Base-by-base conservation (phyloP, 306 rosid genomes). In the Cucurbita ficifolia region DNA sequence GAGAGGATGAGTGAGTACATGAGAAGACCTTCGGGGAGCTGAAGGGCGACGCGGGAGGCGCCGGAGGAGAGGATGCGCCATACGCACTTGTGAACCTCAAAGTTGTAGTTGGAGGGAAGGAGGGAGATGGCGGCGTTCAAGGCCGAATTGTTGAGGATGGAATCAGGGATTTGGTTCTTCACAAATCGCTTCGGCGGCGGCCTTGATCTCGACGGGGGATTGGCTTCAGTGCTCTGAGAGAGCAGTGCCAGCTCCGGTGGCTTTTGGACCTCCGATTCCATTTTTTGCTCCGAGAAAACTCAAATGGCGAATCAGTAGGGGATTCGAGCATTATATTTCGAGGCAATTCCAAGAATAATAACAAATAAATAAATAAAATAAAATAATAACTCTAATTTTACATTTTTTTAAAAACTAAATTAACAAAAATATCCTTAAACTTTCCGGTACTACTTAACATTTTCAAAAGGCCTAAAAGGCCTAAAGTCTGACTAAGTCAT, bases 1-100 rank as follows among this genome's bases (percentile, higher is more conserved):
- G 97, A 88, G 72, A 92, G 86, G 11, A 84, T 80, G 13, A 92
- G 86, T 24, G 98, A 89, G 80, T 87, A 92, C 96, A 92, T 92
- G 79, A 92, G 97, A 61, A 92, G 96, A 38, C 97, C 97, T 75
- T 92, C 97, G 0, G 97, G 96, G 52, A 89, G 88, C 62, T 89
- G 96, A 22, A 92, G 94, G 12, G 96, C 96, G 24, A 92, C 83
- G 57, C 88, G 87, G 64, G 86, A 75, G 69, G 96, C 87, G 5
- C 62, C 22, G 1, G 90, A 71, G 79, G 97, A 92, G 59, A 79
- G 84, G 24, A 89, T 86, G 12, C 96, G 97, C 96, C 89, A 92
- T 42, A 92, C 84, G 65, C 83, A 87, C 68, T 92, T 92, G 87
- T 92, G 98, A 58, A 92, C 88, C 79, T 92, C 97, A 78, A 89